These are phyloP conservation scores for Aplosporella prunicola DNA, from an alignment of 2,329 filamentous ascomycete species.

Conservation along the genomic window DNA sequence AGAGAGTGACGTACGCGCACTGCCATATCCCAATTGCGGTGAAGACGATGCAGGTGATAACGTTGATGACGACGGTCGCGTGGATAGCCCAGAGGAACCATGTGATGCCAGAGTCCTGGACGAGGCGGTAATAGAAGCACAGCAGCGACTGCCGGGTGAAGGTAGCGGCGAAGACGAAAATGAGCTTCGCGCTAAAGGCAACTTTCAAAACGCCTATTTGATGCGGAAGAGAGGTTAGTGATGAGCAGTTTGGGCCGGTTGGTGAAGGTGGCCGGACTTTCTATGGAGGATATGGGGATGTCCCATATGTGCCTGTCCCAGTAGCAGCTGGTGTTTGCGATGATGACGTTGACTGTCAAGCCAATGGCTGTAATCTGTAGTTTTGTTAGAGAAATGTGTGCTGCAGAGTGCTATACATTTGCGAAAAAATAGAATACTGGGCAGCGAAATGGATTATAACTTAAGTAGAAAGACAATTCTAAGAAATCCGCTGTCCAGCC, in stretches of 20 bases:
- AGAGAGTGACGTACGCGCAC: constrained; percentile 29
- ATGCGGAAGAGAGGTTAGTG: neutral
- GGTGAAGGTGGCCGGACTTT: constrained; percentile 1
- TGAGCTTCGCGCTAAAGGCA: constrained; percentile 33
- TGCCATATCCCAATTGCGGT: constrained; percentile 29
- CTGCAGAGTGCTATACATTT: no score
- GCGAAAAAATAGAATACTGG: no score
- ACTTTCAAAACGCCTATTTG: constrained; percentile 24
- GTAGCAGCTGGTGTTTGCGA: constrained; percentile 33
- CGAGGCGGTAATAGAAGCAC: constrained; percentile 38
- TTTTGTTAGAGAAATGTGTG: constrained; percentile 10
- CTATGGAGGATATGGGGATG: constrained; percentile 21
- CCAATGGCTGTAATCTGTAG: constrained; percentile 28
- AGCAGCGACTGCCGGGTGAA: constrained; percentile 37
- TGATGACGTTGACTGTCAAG: constrained; percentile 29
- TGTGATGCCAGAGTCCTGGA: constrained; percentile 29
- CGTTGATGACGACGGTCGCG: constrained; percentile 26
- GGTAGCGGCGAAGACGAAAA: constrained; percentile 33
- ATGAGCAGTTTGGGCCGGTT: neutral
- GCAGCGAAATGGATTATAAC: no score
- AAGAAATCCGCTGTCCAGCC: no score
- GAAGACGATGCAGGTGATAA: constrained; percentile 31
- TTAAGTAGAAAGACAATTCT: neutral
- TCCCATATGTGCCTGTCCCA: constrained; percentile 39
- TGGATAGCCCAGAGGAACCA: constrained; percentile 34